Evolutionary conservation across 306 rosid species (phyloP), one percentile per base, ranked within the genome.

Genomic region (Lathyrus aphaca): DNA sequence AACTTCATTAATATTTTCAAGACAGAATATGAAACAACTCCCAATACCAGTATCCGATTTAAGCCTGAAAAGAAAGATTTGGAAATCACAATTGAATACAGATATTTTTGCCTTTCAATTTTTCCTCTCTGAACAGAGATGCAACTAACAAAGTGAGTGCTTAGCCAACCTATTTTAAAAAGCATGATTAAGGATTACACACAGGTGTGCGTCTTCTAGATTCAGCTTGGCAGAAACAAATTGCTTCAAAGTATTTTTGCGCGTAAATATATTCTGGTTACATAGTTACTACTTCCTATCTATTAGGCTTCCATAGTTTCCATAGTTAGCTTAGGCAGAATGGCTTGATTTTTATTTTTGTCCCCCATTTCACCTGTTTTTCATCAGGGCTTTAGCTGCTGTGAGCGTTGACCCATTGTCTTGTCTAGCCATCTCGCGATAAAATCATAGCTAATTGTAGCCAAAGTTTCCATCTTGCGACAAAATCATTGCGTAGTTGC

Each of bases 1-100:
- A 55, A 64, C 63, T 54, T 48, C 21, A 29, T 68, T 15, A 65
- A 18, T 61, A 68, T 76, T 77, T 55, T 29, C 49, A 61, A 29
- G 32, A 66, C 46, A 60, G 11, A 43, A 57, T 8, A 23, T 29
- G 42, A 53, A 67, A 77, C 35, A 73, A 53, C 27, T 68, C 54
- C 50, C 32, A 54, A 54, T 21, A 21, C 23, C 35, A 54, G 35
- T 23, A 54, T 54, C 15, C 23, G 37, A 12, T 54, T 54, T 12
- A 54, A 27, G 38, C 11, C 38, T 55, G 38, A 27, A 55, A 55
- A 25, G 18, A 72, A 64, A 56, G 30, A 78, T 59, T 38, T 72
- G 12, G 37, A 25, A 42, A 44, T 45, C 50, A 43, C 5, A 65
- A 60, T 6, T 66, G 55, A 43, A 67, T 58, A n/a, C n/a, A 25